These are phyloP conservation scores for Chaetomiaceae sp. DNA, from an alignment of 2,329 filamentous ascomycete genomes.

Conservation along the genomic window DNA sequence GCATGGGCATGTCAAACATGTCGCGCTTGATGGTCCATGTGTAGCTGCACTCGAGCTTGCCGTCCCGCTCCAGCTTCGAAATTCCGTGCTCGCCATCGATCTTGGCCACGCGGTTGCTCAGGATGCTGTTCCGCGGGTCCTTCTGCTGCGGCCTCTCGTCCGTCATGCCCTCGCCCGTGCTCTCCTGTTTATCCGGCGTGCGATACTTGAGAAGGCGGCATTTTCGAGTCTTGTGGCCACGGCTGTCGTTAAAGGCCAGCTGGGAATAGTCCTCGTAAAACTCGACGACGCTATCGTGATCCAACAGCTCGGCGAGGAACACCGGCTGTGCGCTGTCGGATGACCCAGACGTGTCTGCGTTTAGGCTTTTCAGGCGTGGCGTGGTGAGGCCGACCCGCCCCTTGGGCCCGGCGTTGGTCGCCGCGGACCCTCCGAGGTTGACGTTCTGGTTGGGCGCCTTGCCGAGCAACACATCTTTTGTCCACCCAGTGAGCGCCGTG, in stretches of 20 bases:
- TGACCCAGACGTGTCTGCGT: slow-evolving; percentile 35
- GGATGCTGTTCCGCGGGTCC: slow-evolving; percentile 43
- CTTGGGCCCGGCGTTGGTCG: slow-evolving; percentile 37
- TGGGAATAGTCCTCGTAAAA: slow-evolving; percentile 96
- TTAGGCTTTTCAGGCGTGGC: slow-evolving; percentile 46
- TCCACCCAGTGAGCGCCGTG: slow-evolving; percentile 92
- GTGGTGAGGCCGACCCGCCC: slow-evolving; percentile 43
- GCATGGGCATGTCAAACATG: slow-evolving; percentile 96
- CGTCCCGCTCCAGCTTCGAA: slow-evolving; percentile 75
- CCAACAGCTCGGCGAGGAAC: slow-evolving; percentile 86
- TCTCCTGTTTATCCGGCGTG: slow-evolving; percentile 56
- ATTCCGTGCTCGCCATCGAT: slow-evolving; percentile 74
- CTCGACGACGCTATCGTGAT: slow-evolving; percentile 87
- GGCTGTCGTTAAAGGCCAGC: slow-evolving; percentile 85
- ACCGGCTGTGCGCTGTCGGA: slow-evolving; percentile 62
- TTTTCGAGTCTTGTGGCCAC: slow-evolving; percentile 75
- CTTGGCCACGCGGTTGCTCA: slow-evolving; percentile 56
- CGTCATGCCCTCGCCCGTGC: slow-evolving; percentile 22
- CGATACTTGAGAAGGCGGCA: slow-evolving; percentile 90
- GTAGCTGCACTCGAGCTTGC: slow-evolving; percentile 90
- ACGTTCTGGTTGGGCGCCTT: slow-evolving; percentile 83
- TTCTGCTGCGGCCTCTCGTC: slow-evolving; percentile 40
- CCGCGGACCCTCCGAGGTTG: slow-evolving; percentile 59
- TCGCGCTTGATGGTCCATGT: slow-evolving; percentile 97
- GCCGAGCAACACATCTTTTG: slow-evolving; percentile 80